Conservation (phyloP, 257 asterid species). For the Solanum tarapatanum region DNA sequence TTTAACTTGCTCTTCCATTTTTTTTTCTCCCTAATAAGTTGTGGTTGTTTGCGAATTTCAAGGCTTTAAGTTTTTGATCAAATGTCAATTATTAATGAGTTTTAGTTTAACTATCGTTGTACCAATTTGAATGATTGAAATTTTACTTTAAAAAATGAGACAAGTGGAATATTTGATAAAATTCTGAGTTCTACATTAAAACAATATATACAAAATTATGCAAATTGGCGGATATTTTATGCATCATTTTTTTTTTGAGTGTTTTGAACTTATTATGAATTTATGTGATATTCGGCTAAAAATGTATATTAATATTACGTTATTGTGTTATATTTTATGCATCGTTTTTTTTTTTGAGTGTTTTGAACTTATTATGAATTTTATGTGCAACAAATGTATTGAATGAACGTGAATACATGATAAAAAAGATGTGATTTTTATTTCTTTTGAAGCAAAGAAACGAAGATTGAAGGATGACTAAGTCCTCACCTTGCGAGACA, state of each 20-base stretch:
- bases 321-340: too few species aligned
- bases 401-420: neutral
- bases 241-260: too few species aligned
- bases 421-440: neutral
- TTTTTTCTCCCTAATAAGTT: neutral
- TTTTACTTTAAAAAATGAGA: neutral
- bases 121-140: neutral
- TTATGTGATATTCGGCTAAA: too few species aligned
- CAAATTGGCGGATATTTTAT: too few species aligned
- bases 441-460: neutral
- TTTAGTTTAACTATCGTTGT: neutral
- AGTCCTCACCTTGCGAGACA: neutral
- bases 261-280: too few species aligned
- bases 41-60: neutral
- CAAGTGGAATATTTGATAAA: neutral
- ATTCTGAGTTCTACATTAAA: too few species aligned
- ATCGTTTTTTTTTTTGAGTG: too few species aligned
- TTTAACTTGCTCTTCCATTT: slow-evolving; percentile 11
- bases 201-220: too few species aligned
- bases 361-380: too few species aligned
- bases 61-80: neutral
- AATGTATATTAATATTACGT: too few species aligned
- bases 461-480: neutral
- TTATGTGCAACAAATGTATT: neutral
- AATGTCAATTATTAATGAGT: neutral